Evolutionary conservation across 345 rosid species (phyloP).

Genomic region (Corchorus capsularis): DNA sequence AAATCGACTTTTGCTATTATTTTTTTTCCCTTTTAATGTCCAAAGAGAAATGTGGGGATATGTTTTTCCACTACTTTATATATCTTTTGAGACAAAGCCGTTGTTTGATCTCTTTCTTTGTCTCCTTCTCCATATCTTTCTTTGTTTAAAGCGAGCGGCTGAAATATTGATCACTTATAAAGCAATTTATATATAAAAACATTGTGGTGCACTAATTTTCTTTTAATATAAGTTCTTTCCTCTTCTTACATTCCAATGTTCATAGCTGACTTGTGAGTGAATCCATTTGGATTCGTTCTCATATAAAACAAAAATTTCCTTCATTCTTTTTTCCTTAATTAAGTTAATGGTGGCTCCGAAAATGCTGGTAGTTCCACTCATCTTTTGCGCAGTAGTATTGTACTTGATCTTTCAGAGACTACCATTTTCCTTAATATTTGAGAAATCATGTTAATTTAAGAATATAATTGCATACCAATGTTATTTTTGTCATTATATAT

Average conservation of each 20-base stretch:
- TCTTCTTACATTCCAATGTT: neutral
- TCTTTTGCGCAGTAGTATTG: neutral
- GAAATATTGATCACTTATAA: neutral
- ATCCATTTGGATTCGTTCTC: neutral
- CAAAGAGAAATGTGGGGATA: neutral
- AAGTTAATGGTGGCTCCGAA: neutral
- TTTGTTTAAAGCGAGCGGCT: neutral
- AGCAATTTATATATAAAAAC: neutral
- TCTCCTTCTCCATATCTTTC: neutral
- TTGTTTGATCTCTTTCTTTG: neutral
- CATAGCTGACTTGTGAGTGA: neutral
- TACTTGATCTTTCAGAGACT: no score
- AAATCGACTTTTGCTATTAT: neutral
- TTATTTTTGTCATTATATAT: no score
- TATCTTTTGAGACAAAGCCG: slow-evolving; percentile 1
- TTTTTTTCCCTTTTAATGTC: neutral
- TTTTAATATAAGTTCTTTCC: neutral
- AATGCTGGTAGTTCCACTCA: neutral
- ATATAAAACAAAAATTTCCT: neutral
- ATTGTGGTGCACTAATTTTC: neutral
- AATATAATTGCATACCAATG: no score
- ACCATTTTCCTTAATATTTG: no score
- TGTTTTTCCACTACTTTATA: neutral
- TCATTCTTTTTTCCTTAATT: neutral
- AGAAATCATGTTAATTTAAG: no score